phyloP scores from a whole-genome alignment of 495 filamentous ascomycete species.

The Penicillium angulare region DNA sequence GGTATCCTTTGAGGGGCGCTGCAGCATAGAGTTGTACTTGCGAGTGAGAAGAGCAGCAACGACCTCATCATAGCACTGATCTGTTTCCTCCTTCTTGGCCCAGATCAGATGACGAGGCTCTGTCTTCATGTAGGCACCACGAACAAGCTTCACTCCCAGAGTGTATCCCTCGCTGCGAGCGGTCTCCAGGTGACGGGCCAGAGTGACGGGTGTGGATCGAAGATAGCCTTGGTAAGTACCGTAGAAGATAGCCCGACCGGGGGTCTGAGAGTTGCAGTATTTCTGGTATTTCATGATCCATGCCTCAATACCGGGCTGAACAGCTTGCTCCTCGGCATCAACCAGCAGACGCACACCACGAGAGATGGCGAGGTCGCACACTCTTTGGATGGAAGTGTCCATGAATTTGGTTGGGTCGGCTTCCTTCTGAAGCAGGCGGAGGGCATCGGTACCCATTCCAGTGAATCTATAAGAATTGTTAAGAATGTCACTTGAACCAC shows the following conservation, averaged over 20 bases:
- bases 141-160: slow-evolving; percentile 86
- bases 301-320: slow-evolving; percentile 80
- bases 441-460: slow-evolving; percentile 79
- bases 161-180: slow-evolving; percentile 70
- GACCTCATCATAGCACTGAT: slow-evolving; percentile 61
- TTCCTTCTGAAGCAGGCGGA: slow-evolving; percentile 59
- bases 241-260: slow-evolving; percentile 64
- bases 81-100: slow-evolving; percentile 79
- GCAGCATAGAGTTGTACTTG: slow-evolving; percentile 51
- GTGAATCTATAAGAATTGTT: slow-evolving; percentile 58
- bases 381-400: slow-evolving; percentile 63
- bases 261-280: slow-evolving; percentile 66
- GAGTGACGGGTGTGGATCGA: slow-evolving; percentile 61
- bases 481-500: not conserved
- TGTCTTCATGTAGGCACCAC: slow-evolving; percentile 82
- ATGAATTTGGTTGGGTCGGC: slow-evolving; percentile 60
- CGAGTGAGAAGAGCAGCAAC: slow-evolving; percentile 57
- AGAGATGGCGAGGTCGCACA: slow-evolving; percentile 72
- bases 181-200: slow-evolving; percentile 64
- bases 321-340: slow-evolving; percentile 81
- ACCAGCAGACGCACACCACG: slow-evolving; percentile 76
- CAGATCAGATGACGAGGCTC: slow-evolving; percentile 80
- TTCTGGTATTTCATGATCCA: slow-evolving; percentile 82
- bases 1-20: slow-evolving; percentile 32
- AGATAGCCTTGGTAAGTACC: slow-evolving; percentile 85